Base-by-base conservation (phyloP, 2,329 filamentous ascomycete species). In the Trichoderma semiorbis region DNA sequence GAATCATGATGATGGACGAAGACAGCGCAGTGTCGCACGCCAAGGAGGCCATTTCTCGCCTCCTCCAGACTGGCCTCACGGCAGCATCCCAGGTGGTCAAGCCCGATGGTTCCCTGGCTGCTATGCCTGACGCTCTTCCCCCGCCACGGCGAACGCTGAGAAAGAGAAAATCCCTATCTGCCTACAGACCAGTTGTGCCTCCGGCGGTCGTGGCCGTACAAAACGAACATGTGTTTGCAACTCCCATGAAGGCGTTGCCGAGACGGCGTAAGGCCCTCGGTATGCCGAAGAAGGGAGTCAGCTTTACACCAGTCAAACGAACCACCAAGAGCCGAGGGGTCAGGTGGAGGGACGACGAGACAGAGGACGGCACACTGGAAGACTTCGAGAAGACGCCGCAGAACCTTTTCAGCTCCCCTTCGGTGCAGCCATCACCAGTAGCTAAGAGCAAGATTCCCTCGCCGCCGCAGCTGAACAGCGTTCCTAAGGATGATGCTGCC, bases 331-430 rank as follows among this genome's bases (percentile, higher is more conserved):
- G 94, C 81, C 89, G 95, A 73, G 91, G 88, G 60, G 95, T 99
- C 7, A 89, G 95, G 74, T 99, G 96, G 96, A 91, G 93, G 72
- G 96, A 98, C 77, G 96, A 98, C 77, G 93, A 89, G 78, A 84
- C 91, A 2, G 92, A 97, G 78, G 90, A 95, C 66, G 95, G 94
- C 28, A 91, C 91, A 1, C 84, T 98, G 70, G 94, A 93, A 12
- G 96, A 98, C 79, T 98, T 95, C 79, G 93, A 95, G 78, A 93
- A 94, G 82, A 98, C 95, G 3, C 95, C 96, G 1, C 88, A 94
- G 80, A 92, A 91, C 78, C 81, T 87, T 10, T 84, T 75, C 26
- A 74, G 88, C 18, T 85, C 85, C 2, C 88, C 89, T 1, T 88
- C 90, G 7, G 88, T 90, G 64, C 70, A 76, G 24, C 43, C 74